These are phyloP conservation scores for Candida cerambycidarum DNA, from an alignment of 805 yeast genomes.

Conservation along the genomic window DNA sequence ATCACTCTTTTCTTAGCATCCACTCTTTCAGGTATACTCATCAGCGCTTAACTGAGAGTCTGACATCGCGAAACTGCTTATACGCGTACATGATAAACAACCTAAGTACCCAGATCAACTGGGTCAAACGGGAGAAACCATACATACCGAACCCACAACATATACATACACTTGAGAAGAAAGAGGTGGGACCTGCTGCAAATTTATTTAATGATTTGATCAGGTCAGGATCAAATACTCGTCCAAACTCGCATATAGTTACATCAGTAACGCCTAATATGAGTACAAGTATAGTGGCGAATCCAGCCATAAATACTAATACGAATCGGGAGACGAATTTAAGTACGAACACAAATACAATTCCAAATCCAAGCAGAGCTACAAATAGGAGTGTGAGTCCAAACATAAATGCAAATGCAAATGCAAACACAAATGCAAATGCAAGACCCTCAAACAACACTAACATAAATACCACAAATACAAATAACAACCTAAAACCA, in stretches of 20 bases:
- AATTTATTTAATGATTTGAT: constrained; percentile 3
- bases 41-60: no score
- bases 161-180: not conserved
- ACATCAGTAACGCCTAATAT: not conserved
- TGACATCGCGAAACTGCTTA: not conserved
- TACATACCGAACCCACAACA: constrained; percentile 12
- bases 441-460: no score
- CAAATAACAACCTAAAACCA: not conserved
- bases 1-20: no score
- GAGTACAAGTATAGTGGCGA: not conserved
- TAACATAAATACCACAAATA: no score
- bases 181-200: not conserved
- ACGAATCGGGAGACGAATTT: not conserved
- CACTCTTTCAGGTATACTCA: no score
- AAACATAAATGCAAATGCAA: not conserved
- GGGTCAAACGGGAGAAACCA: constrained; percentile 19
- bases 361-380: not conserved
- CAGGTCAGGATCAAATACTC: not conserved
- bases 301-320: not conserved
- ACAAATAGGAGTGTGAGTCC: not conserved
- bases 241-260: not conserved
- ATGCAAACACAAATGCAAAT: not conserved
- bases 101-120: constrained; percentile 17
- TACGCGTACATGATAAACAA: constrained; percentile 16
- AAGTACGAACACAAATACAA: not conserved